phyloP scores from a whole-genome alignment of 1,284 basidiomycete species.

The Taiwanofungus camphoratus region DNA sequence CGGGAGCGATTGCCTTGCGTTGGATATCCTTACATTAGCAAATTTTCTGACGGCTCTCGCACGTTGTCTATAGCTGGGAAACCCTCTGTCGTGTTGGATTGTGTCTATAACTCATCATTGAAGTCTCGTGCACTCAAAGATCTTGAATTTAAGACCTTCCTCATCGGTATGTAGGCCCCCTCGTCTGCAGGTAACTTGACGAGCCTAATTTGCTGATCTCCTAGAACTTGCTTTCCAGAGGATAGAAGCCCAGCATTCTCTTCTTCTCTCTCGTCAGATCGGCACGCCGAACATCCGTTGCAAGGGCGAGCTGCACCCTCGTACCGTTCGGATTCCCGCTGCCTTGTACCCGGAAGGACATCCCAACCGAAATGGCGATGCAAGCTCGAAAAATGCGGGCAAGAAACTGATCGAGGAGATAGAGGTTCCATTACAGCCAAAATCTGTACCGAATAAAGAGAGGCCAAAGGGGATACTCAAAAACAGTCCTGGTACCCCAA shows the following conservation, averaged over 20 bases:
- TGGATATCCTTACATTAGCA: background rate
- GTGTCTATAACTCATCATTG: slow-evolving; percentile 53
- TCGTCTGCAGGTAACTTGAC: background rate
- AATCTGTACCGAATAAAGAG: slow-evolving; percentile 3
- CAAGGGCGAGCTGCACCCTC: slow-evolving; percentile 58
- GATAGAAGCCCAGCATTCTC: slow-evolving; percentile 52
- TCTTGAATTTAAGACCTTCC: slow-evolving; percentile 57
- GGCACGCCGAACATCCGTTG: slow-evolving; percentile 64
- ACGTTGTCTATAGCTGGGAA: slow-evolving; percentile 51
- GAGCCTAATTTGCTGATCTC: background rate
- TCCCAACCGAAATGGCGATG: slow-evolving; percentile 7
- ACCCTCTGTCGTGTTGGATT: slow-evolving; percentile 63
- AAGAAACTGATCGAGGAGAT: slow-evolving; percentile 47
- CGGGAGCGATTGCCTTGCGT: background rate
- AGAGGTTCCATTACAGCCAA: slow-evolving; percentile 10
- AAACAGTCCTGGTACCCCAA: slow-evolving; percentile 10
- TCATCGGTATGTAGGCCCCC: slow-evolving; percentile 47
- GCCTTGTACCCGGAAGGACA: slow-evolving; percentile 32
- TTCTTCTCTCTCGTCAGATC: slow-evolving; percentile 58
- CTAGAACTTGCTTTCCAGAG: slow-evolving; percentile 63
- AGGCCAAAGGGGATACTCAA: slow-evolving; percentile 38
- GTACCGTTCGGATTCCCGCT: slow-evolving; percentile 47
- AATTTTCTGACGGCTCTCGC: slow-evolving; percentile 1
- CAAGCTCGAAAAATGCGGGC: slow-evolving; percentile 3
- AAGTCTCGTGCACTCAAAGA: slow-evolving; percentile 54